These are phyloP conservation scores for Rhexocercosporidium sp. DNA, from an alignment of 2,329 filamentous ascomycete genomes.

Conservation along the genomic window DNA sequence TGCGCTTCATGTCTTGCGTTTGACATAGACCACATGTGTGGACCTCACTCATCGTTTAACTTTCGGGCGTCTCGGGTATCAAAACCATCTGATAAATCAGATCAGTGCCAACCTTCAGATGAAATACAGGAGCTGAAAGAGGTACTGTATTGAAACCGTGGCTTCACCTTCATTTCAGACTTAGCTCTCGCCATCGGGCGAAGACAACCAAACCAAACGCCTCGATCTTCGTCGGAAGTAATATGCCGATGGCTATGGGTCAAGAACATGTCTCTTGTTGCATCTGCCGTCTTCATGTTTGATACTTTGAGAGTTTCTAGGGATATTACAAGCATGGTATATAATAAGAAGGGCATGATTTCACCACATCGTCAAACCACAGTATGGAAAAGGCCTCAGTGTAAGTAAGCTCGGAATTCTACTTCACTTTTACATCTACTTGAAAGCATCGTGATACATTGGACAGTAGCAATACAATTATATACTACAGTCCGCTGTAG, in stretches of 20 bases:
- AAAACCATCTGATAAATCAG: neutral
- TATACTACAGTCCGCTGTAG: no score
- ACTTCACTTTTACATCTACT: no score
- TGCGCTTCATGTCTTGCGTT: neutral
- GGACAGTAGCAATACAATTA: no score
- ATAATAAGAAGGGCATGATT: no score
- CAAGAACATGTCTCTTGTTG: neutral
- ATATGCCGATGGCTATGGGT: neutral
- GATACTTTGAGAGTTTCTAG: neutral
- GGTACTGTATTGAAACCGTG: neutral
- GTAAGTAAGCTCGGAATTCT: no score
- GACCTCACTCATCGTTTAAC: neutral
- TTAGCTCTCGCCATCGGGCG: neutral
- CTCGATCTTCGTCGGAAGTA: neutral
- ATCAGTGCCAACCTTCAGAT: neutral
- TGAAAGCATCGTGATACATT: no score
- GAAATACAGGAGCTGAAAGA: neutral
- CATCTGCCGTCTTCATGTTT: neutral
- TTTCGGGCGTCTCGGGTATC: neutral
- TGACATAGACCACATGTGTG: constrained; percentile 1
- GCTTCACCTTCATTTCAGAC: neutral
- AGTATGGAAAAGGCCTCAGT: no score
- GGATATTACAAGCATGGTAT: neutral
- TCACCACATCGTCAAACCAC: no score
- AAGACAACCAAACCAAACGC: neutral